phyloP scores from a whole-genome alignment of 2,329 filamentous ascomycete species.

The Trichoderma sp. region DNA sequence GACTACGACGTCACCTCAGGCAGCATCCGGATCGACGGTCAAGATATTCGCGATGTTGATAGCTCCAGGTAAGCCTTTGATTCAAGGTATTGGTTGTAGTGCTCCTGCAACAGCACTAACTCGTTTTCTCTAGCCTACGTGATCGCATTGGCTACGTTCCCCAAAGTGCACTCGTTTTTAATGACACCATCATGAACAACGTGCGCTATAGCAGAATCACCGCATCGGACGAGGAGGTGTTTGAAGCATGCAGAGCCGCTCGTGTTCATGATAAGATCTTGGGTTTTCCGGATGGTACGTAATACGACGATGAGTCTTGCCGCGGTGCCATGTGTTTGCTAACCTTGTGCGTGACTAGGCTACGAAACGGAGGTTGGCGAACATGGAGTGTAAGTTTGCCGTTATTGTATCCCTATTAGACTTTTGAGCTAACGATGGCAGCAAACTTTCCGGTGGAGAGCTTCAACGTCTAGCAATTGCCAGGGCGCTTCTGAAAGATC shows the following conservation, averaged over 20 bases:
- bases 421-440: conserved; percentile 32
- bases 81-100: background rate
- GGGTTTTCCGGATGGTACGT: conserved; percentile 51
- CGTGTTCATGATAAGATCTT: conserved; percentile 61
- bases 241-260: conserved; percentile 55
- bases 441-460: conserved; percentile 66
- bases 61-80: conserved; percentile 43
- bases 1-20: conserved; percentile 60
- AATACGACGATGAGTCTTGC: background rate
- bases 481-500: conserved; percentile 71
- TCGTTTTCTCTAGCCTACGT: conserved; percentile 43
- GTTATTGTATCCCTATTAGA: background rate
- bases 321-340: background rate
- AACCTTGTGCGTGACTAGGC: conserved; percentile 32
- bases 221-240: conserved; percentile 57
- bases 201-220: conserved; percentile 57
- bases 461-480: conserved; percentile 68
- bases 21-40: conserved; percentile 55
- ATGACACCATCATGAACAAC: conserved; percentile 61
- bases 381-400: conserved; percentile 45
- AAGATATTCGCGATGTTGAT: conserved; percentile 57
- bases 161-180: conserved; percentile 57
- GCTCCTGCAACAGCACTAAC: conserved; percentile 25
- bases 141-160: conserved; percentile 58
- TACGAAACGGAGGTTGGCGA: conserved; percentile 55